Conservation (phyloP, 2,329 filamentous ascomycete genomes). For the Ascomycota sp. region DNA sequence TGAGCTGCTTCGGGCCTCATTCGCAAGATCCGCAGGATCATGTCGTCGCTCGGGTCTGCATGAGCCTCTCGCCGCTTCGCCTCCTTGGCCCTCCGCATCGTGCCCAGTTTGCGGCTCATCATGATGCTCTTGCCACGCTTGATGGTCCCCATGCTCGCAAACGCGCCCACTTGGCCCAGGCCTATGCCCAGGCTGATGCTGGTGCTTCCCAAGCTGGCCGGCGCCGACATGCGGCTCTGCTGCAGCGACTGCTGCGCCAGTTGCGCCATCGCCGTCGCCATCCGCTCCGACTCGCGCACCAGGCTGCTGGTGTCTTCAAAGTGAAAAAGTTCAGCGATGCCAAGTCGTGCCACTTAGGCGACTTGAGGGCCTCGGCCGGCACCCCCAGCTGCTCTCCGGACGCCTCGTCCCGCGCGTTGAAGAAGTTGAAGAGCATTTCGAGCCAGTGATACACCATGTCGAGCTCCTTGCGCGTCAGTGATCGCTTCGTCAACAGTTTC, state of each 20-base stretch:
- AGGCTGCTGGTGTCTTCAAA: slow-evolving; percentile 81
- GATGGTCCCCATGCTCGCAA: slow-evolving; percentile 49
- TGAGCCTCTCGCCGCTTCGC: slow-evolving; percentile 91
- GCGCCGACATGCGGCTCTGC: slow-evolving; percentile 50
- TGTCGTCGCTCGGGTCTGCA: slow-evolving; percentile 91
- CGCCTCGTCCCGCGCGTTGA: slow-evolving; percentile 77
- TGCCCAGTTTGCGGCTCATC: slow-evolving; percentile 83
- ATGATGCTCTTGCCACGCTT: slow-evolving; percentile 62
- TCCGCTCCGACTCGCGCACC: slow-evolving; percentile 86
- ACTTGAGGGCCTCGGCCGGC: slow-evolving; percentile 77
- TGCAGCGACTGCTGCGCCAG: slow-evolving; percentile 38
- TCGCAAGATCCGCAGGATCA: slow-evolving; percentile 83
- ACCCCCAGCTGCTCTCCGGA: slow-evolving; percentile 68
- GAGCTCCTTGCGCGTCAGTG: slow-evolving; percentile 68
- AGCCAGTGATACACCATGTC: slow-evolving; percentile 95
- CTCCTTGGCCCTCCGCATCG: slow-evolving; percentile 89
- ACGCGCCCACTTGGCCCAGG: slow-evolving; percentile 28
- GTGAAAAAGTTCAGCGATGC: slow-evolving; percentile 95
- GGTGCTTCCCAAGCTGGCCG: slow-evolving; percentile 21
- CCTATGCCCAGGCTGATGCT: slow-evolving; percentile 25
- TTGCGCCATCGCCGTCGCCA: slow-evolving; percentile 72
- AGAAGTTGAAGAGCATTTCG: slow-evolving; percentile 77
- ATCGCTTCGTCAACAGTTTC: slow-evolving; percentile 72
- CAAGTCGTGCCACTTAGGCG: slow-evolving; percentile 94
- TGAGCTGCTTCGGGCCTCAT: slow-evolving; percentile 81